Evolutionary conservation across 257 asterid genomes (phyloP).

Genomic region (Haberlea rhodopensis): DNA sequence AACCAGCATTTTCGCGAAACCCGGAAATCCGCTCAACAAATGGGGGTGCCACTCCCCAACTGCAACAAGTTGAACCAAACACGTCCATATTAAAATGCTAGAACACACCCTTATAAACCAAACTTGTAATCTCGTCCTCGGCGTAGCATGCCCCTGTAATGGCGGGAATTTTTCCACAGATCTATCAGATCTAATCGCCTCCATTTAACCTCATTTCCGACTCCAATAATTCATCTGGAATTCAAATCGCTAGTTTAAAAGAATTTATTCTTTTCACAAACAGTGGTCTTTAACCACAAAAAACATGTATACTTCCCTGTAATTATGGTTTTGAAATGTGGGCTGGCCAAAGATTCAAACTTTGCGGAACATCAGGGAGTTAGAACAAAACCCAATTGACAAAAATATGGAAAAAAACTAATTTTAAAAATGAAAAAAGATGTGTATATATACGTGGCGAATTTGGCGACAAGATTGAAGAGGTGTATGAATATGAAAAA

Average conservation of each 20-base stretch:
- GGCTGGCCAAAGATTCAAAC: conserved; percentile 33
- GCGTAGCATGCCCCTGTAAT: conserved; percentile 61
- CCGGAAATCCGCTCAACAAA: conserved; percentile 45
- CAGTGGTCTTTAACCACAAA: conserved; percentile 1
- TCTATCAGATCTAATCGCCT: conserved; percentile 50
- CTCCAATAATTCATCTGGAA: conserved; percentile 46
- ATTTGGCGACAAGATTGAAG: conserved; percentile 17
- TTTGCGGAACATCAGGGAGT: conserved; percentile 25
- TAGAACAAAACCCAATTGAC: conserved; percentile 17
- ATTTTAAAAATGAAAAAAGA: conserved; percentile 3
- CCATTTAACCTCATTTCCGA: conserved; percentile 58
- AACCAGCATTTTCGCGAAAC: conserved; percentile 38
- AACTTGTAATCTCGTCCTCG: conserved; percentile 67
- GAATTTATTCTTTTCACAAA: conserved; percentile 16
- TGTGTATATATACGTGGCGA: neutral
- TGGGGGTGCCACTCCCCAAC: conserved; percentile 81
- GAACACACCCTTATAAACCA: conserved; percentile 92
- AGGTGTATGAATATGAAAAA: conserved; percentile 26
- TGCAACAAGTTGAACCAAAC: conserved; percentile 82
- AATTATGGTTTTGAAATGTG: conserved; percentile 24
- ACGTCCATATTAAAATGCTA: conserved; percentile 86
- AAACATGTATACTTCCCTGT: conserved; percentile 9
- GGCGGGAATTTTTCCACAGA: conserved; percentile 42
- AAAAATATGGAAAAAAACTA: conserved; percentile 8
- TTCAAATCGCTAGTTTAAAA: conserved; percentile 22